Percentiles rank a stretch among this genome's conserved stretches.
phyloP scores from a whole-genome alignment of 176 grass and related monocot species.

The Oryza coarctata region DNA sequence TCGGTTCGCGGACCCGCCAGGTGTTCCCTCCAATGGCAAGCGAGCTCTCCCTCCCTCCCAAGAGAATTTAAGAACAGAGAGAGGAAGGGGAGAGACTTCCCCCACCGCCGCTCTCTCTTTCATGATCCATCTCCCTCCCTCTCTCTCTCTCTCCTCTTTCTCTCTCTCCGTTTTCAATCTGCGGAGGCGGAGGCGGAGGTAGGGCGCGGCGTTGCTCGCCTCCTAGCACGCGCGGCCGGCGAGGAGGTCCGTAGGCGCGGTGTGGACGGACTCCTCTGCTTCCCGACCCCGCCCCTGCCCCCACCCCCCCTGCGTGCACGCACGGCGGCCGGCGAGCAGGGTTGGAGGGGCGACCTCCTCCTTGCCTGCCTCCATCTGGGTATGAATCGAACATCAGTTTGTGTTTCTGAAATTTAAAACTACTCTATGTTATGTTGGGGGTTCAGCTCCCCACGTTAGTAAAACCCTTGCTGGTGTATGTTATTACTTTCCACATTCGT shows the following conservation, averaged over 20 bases:
- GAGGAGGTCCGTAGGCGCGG: background rate
- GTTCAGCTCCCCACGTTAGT: background rate
- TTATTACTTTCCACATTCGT: conserved; percentile 30
- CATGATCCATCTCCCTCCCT: background rate
- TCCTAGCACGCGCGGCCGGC: no score
- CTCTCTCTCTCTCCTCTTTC: background rate
- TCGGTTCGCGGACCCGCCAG: background rate
- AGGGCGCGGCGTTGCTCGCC: background rate
- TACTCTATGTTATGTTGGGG: background rate
- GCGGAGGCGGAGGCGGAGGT: background rate
- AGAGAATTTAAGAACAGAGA: conserved; percentile 44
- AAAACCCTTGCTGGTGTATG: background rate
- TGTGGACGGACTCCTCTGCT: background rate
- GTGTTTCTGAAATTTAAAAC: background rate
- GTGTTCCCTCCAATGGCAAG: conserved; percentile 36
- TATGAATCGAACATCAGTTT: background rate
- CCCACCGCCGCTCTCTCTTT: background rate
- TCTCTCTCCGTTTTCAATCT: background rate
- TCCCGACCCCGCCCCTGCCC: no score
- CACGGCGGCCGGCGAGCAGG: background rate
- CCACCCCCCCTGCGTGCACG: no score
- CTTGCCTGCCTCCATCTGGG: background rate
- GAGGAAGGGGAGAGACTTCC: background rate
- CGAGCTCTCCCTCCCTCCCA: conserved; percentile 26
- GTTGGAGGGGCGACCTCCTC: background rate